phyloP scores from a whole-genome alignment of 768 basidiomycete species.

The Macrolepiota albuminosa region DNA sequence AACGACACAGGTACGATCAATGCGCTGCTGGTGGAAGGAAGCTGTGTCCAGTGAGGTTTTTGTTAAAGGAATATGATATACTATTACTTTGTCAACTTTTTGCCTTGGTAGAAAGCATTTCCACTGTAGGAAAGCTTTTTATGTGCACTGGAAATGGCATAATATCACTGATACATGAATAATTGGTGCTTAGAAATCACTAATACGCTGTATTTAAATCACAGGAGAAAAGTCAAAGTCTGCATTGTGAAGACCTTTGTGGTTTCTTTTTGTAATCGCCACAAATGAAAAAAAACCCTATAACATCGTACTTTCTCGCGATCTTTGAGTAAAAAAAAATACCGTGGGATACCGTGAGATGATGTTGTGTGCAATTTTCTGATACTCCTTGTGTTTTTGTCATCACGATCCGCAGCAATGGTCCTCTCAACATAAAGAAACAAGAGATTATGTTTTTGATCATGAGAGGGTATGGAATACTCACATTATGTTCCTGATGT shows the following conservation, averaged over 20 bases:
- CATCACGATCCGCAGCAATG: neutral
- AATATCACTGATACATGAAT: neutral
- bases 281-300: too few relatives aligned
- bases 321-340: neutral
- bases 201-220: neutral
- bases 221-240: too few relatives aligned
- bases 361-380: neutral
- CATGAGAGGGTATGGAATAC: neutral
- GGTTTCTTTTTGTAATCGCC: too few relatives aligned
- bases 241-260: too few relatives aligned
- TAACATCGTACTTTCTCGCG: neutral
- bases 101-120: neutral
- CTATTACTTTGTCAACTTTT: neutral
- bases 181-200: neutral
- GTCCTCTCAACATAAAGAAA: neutral
- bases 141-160: neutral
- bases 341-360: neutral
- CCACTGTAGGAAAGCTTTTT: neutral
- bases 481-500: neutral
- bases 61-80: neutral
- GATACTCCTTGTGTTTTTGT: neutral
- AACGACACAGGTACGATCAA: neutral
- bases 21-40: neutral
- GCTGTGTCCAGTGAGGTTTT: neutral
- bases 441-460: neutral